phyloP scores from a whole-genome alignment of 2,329 filamentous ascomycete species.

The Pestalotiopsis sp. region DNA sequence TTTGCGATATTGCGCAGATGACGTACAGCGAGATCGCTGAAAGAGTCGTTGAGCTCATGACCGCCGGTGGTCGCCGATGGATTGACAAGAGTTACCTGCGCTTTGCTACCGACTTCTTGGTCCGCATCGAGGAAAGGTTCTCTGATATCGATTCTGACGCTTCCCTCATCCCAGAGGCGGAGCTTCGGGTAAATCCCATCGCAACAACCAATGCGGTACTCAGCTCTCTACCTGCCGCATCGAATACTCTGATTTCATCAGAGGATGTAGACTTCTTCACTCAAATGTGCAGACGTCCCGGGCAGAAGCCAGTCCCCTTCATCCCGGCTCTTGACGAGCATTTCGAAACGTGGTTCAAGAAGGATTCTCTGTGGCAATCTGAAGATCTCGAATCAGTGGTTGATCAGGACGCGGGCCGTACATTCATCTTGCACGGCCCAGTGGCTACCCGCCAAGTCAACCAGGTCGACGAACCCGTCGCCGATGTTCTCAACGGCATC shows the following conservation, averaged over 20 bases:
- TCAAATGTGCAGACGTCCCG: conserved; percentile 28
- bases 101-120: conserved; percentile 27
- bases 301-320: conserved; percentile 38
- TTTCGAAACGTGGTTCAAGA: conserved; percentile 42
- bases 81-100: conserved; percentile 35
- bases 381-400: conserved; percentile 38
- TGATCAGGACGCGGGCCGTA: conserved; percentile 33
- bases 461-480: conserved; percentile 26
- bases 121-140: conserved; percentile 24
- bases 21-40: conserved; percentile 47
- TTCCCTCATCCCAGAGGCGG: not conserved
- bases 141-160: conserved; percentile 7
- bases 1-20: conserved; percentile 49
- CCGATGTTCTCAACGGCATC: conserved; percentile 30
- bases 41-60: conserved; percentile 49
- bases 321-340: conserved; percentile 36
- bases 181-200: conserved; percentile 8
- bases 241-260: conserved; percentile 21
- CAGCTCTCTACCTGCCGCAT: conserved; percentile 16
- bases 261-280: conserved; percentile 32
- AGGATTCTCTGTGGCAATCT: conserved; percentile 42
- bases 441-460: conserved; percentile 31
- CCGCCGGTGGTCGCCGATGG: conserved; percentile 38
- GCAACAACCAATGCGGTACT: conserved; percentile 11
- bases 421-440: conserved; percentile 39